Base-by-base conservation (phyloP, 495 filamentous ascomycete species). In the Sporormia fimetaria region DNA sequence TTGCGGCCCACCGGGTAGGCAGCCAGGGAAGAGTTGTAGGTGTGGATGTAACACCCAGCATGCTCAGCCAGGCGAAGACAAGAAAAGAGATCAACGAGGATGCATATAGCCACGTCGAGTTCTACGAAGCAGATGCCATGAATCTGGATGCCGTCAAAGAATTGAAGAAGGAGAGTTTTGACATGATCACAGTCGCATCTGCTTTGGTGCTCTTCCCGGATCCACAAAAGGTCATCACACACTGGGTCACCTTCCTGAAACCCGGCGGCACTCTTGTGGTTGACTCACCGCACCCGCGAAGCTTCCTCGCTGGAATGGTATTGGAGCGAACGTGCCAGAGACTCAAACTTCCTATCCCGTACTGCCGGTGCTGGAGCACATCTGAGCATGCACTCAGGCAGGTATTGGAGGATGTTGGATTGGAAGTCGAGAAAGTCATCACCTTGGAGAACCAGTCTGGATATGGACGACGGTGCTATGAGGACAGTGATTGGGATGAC, bases 31-130 rank as follows among this genome's bases (percentile, higher is more conserved):
- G 23, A 11, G 62, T 68, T 17, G 44, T 62, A 17, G 67, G 65
- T 3, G 48, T 70, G 18, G 67, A 70, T 46, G 59, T 68, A 27
- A 63, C 52, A 36, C 30, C 35, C 3, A 48, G 50, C 25, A 67
- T 66, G 57, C 51, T 70, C 9, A 40, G 33, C 2, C 33, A 53
- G 20, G 67, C 65, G 11, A 40, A 41, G 26, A 20, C 38, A 10
- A 63, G 57, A 43, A 37, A 43, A 6, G n/a, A 37, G n/a, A 39
- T 27, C 30, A 36, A 51, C 1, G 33, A 45, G 8, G 37, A 49
- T 7, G 42, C 53, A n/a, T 49, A 33, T n/a, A 24, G 55, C 7
- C 38, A 57, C 22, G 44, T 63, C 5, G 39, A 50, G 12, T 59
- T 67, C 35, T 34, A 58, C 22, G 48, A 57, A 23, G 54, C 62